Conservation (phyloP, 2,329 filamentous ascomycete species). For the Aphanocladium album region DNA sequence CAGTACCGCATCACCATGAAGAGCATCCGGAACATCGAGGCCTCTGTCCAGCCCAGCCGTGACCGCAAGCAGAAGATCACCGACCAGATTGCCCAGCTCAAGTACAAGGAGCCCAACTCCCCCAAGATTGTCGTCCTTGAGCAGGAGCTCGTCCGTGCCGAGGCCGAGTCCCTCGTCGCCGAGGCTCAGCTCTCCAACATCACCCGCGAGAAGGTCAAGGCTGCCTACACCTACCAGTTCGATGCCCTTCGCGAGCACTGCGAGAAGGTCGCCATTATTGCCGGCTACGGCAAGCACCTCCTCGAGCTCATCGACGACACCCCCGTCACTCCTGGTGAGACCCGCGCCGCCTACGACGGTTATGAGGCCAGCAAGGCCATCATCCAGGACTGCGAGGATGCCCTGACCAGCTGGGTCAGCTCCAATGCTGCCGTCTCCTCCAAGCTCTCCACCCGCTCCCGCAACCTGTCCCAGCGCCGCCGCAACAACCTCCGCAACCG, state of each 20-base stretch:
- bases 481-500: slow-evolving; percentile 64
- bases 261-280: slow-evolving; percentile 97
- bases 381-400: slow-evolving; percentile 97
- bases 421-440: slow-evolving; percentile 84
- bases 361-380: slow-evolving; percentile 98
- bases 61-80: slow-evolving; percentile 99
- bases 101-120: slow-evolving; percentile 99
- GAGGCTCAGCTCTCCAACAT: slow-evolving; percentile 99
- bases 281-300: slow-evolving; percentile 96
- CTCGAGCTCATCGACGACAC: slow-evolving; percentile 94
- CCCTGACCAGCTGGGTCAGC: slow-evolving; percentile 93
- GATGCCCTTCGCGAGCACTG: slow-evolving; percentile 95
- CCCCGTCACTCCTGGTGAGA: slow-evolving; percentile 95
- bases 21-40: slow-evolving; percentile 98
- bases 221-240: slow-evolving; percentile 96
- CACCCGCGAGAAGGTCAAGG: slow-evolving; percentile 98
- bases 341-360: slow-evolving; percentile 89
- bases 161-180: slow-evolving; percentile 97
- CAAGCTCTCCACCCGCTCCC: slow-evolving; percentile 80
- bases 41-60: slow-evolving; percentile 94
- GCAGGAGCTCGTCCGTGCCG: slow-evolving; percentile 95
- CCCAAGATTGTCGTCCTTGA: slow-evolving; percentile 96
- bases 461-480: slow-evolving; percentile 81
- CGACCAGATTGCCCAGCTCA: slow-evolving; percentile 96
- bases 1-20: slow-evolving; percentile 99